These are phyloP conservation scores for Neurospora pannonica DNA, from an alignment of 495 filamentous ascomycete species.

Conservation along the genomic window DNA sequence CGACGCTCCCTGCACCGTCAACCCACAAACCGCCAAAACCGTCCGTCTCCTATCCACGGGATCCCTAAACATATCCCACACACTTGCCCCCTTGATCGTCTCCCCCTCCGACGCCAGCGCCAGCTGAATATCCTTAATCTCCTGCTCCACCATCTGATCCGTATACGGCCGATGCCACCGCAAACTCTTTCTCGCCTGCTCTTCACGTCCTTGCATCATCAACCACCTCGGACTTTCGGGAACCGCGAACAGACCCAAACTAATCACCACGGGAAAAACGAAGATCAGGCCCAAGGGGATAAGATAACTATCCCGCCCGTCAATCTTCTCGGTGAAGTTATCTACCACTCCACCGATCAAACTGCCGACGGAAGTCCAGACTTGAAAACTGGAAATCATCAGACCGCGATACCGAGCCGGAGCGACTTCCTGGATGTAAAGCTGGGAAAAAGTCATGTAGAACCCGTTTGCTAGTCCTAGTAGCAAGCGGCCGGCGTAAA, in stretches of 20 bases:
- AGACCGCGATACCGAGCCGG: slow-evolving; percentile 40
- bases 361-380: slow-evolving; percentile 28
- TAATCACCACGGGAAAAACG: slow-evolving; percentile 41
- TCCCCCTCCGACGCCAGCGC: slow-evolving; percentile 37
- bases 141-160: slow-evolving; percentile 29
- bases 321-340: slow-evolving; percentile 40
- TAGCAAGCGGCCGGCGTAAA: slow-evolving; percentile 45
- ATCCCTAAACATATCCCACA: slow-evolving; percentile 42
- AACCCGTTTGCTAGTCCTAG: slow-evolving; percentile 44
- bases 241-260: slow-evolving; percentile 43
- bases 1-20: slow-evolving; percentile 44
- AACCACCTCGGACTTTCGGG: slow-evolving; percentile 56
- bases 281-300: slow-evolving; percentile 48
- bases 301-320: slow-evolving; percentile 36
- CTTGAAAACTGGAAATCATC: slow-evolving; percentile 27
- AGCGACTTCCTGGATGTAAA: slow-evolving; percentile 40
- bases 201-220: slow-evolving; percentile 34
- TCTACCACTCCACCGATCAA: slow-evolving; percentile 49
- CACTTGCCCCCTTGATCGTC: slow-evolving; percentile 27
- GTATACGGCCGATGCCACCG: slow-evolving; percentile 33
- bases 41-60: slow-evolving; percentile 41
- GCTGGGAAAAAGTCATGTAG: slow-evolving; percentile 47
- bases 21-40: slow-evolving; percentile 34
- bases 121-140: slow-evolving; percentile 40
- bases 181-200: slow-evolving; percentile 37